Evolutionary conservation across 371 early-diverging fungal species (phyloP).

Genomic region (Capillidium heterosporum): DNA sequence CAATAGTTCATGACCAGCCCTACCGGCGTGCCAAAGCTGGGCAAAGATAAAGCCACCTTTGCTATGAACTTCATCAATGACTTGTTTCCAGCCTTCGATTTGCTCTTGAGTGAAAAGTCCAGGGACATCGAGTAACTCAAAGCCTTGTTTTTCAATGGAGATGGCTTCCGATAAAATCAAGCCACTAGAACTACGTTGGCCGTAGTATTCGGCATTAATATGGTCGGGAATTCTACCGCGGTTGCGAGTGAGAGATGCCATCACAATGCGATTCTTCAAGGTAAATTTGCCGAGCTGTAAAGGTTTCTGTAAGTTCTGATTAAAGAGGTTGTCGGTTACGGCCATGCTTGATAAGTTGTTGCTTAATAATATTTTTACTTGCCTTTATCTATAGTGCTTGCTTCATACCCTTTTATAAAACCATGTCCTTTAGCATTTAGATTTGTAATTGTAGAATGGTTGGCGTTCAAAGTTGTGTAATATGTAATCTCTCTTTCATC

Average conservation of each 20-base stretch:
- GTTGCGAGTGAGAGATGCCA: conserved; percentile 27
- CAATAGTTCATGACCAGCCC: neutral
- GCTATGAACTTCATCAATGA: conserved; percentile 22
- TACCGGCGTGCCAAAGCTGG: conserved; percentile 21
- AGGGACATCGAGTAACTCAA: conserved; percentile 15
- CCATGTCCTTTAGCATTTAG: too few species aligned
- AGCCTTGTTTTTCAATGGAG: conserved; percentile 17
- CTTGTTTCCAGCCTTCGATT: conserved; percentile 21
- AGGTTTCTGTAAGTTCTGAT: neutral
- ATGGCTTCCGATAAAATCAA: conserved; percentile 35
- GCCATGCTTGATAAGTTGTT: too few species aligned
- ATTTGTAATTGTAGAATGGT: too few species aligned
- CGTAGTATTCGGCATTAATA: conserved; percentile 27
- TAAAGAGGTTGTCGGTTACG: too few species aligned
- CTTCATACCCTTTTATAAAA: too few species aligned
- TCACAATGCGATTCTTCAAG: conserved; percentile 15
- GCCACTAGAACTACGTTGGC: conserved; percentile 29
- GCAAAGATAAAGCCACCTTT: conserved; percentile 20
- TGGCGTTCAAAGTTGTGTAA: too few species aligned
- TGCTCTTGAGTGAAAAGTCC: conserved; percentile 27
- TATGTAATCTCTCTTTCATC: too few species aligned
- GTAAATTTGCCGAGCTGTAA: neutral
- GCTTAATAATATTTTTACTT: too few species aligned
- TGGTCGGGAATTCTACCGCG: conserved; percentile 19
- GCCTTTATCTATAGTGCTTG: too few species aligned